These are phyloP conservation scores for Paramecium bursaria DNA, from an alignment of 73 alveolate species.

Conservation along the genomic window DNA sequence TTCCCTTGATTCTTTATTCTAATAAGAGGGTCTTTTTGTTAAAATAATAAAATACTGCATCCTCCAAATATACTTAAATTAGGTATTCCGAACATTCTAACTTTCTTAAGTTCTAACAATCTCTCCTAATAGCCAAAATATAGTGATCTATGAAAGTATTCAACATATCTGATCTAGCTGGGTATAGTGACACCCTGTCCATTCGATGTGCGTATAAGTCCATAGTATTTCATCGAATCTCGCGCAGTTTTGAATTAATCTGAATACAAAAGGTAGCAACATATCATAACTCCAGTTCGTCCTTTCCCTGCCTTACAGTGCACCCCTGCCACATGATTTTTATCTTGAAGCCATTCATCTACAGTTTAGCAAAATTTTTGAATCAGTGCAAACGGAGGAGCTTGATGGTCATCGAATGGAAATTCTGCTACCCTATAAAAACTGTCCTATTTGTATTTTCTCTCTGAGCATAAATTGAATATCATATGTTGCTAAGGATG, in stretches of 20 bases:
- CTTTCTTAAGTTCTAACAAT: constrained; percentile 28
- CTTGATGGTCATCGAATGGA: constrained; percentile 72
- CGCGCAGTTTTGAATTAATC: constrained; percentile 80
- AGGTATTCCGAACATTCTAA: constrained; percentile 50
- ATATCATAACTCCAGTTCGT: constrained; percentile 95
- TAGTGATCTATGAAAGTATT: constrained; percentile 27
- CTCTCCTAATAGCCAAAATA: constrained; percentile 9
- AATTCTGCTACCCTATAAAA: constrained; percentile 60
- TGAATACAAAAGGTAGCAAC: constrained; percentile 88
- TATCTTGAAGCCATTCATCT: constrained; percentile 55
- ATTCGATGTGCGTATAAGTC: constrained; percentile 89
- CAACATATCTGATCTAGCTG: constrained; percentile 67
- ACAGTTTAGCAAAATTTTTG: constrained; percentile 44
- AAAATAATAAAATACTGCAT: constrained; percentile 20
- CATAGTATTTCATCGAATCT: constrained; percentile 93
- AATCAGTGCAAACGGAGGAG: constrained; percentile 60
- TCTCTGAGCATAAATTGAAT: constrained; percentile 88
- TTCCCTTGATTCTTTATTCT: constrained; percentile 31
- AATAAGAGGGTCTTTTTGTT: constrained; percentile 5
- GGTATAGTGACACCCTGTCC: constrained; percentile 69
- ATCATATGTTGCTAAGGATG: constrained; percentile 85
- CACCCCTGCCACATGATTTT: constrained; percentile 87
- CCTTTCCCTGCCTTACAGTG: constrained; percentile 99
- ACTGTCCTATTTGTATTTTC: constrained; percentile 54
- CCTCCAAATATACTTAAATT: constrained; percentile 70